Percentiles rank a stretch among this genome's conserved stretches.
These are phyloP conservation scores for Mediolabrus comicus DNA, from an alignment of 108 stramenopile genomes.

Conservation along the genomic window DNA sequence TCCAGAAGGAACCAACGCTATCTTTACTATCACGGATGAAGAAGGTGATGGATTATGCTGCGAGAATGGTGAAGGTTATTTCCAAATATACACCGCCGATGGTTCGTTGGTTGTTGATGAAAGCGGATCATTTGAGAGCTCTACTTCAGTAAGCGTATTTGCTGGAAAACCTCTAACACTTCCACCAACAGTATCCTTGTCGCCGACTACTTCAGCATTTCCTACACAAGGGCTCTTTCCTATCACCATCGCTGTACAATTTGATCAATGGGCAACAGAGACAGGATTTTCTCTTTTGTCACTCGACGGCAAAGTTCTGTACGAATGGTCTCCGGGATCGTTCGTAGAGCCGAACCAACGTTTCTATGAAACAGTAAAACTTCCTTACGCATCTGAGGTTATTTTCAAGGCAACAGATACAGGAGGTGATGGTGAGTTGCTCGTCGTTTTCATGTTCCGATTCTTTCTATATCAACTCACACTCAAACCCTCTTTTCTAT, in stretches of 20 bases:
- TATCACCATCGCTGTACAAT: conserved; percentile 10
- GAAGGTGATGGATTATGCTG: conserved; percentile 23
- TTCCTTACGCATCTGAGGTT: conserved; percentile 15
- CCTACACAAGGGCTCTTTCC: conserved; percentile 5
- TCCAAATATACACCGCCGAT: conserved; percentile 8
- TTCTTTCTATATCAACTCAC: neutral
- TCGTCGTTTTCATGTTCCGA: neutral
- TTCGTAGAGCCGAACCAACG: conserved; percentile 1
- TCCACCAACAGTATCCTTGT: conserved; percentile 3
- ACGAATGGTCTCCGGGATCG: conserved; percentile 16
- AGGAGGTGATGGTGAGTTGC: conserved; percentile 12
- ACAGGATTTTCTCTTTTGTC: conserved; percentile 13
- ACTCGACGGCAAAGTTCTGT: neutral
- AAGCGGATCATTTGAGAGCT: neutral
- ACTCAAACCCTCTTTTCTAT: neutral
- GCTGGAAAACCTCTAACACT: conserved; percentile 12
- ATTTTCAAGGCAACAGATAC: conserved; percentile 11
- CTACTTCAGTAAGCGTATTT: neutral
- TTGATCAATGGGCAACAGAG: conserved; percentile 22
- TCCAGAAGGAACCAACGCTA: conserved; percentile 11
- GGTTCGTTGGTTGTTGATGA: conserved; percentile 13
- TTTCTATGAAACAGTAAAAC: neutral
- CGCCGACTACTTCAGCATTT: conserved; percentile 3
- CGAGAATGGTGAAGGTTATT: conserved; percentile 6
- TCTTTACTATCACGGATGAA: conserved; percentile 12